Evolutionary conservation across 305 asterid genomes (phyloP).

Genomic region (Fraxinus greggii): DNA sequence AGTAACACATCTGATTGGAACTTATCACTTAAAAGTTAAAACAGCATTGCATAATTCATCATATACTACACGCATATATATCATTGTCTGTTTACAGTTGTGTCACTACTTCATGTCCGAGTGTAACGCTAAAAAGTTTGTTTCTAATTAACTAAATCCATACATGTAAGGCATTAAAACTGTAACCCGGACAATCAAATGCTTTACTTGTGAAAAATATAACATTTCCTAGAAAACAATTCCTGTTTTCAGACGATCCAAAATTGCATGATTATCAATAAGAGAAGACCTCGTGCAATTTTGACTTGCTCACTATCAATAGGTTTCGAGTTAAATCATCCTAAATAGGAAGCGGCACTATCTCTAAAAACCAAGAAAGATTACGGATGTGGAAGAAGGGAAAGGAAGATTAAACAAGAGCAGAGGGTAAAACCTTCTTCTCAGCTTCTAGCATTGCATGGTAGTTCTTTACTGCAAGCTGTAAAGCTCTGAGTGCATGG

Average conservation of each 20-base stretch:
- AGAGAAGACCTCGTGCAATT: neutral
- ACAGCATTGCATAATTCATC: neutral
- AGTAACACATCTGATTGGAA: neutral
- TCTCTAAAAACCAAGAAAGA: slow-evolving; percentile 13
- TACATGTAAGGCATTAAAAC: neutral
- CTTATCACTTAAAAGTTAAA: neutral
- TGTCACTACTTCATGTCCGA: neutral
- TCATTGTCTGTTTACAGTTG: neutral
- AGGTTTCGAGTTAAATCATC: neutral
- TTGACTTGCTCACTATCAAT: neutral
- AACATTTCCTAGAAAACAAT: neutral
- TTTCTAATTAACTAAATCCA: neutral
- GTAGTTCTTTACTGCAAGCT: slow-evolving; percentile 55
- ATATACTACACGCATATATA: neutral
- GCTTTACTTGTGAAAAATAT: neutral
- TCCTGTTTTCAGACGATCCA: neutral
- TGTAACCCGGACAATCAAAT: neutral
- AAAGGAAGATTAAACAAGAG: slow-evolving; percentile 19
- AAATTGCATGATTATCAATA: neutral
- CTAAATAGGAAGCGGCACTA: neutral
- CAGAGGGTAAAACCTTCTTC: slow-evolving; percentile 60
- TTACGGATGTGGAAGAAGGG: slow-evolving; percentile 10
- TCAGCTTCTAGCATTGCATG: slow-evolving; percentile 72
- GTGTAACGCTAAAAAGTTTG: neutral
- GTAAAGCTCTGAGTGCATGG: slow-evolving; percentile 67